A percentile compares a stretch with the other conserved stretches of the same genome.
phyloP scores from a whole-genome alignment of 768 basidiomycete genomes.

The Lanmaoa rubissima region DNA sequence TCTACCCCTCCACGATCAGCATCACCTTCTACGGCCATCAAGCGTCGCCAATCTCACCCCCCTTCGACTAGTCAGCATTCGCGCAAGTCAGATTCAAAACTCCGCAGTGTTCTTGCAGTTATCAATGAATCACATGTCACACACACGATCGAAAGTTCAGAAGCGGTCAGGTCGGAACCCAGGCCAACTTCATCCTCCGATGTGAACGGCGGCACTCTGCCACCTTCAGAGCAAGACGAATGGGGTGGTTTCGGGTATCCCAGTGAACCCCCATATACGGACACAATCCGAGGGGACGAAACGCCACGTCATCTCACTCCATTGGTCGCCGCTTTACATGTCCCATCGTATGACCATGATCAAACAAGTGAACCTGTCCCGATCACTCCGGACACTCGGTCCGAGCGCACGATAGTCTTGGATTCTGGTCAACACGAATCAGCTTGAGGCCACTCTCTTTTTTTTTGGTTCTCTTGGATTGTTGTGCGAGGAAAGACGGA shows the following conservation, averaged over 20 bases:
- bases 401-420: conserved; percentile 30
- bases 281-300: conserved; percentile 35
- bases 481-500: conserved; percentile 4
- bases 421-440: conserved; percentile 14
- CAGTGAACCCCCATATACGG: conserved; percentile 35
- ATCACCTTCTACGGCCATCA: conserved; percentile 44
- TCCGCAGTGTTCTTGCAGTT: conserved; percentile 68
- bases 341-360: conserved; percentile 23
- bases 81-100: conserved; percentile 63
- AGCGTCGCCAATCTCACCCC: conserved; percentile 55
- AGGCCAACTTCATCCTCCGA: conserved; percentile 26
- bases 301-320: conserved; percentile 47
- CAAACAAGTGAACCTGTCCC: conserved; percentile 17
- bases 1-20: conserved; percentile 48
- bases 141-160: conserved; percentile 27
- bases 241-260: conserved; percentile 43
- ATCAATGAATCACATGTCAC: conserved; percentile 60
- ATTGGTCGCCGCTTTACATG: conserved; percentile 20
- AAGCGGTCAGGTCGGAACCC: conserved; percentile 17
- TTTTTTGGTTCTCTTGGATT: conserved; percentile 2
- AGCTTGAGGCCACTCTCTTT: conserved; percentile 13
- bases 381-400: conserved; percentile 18
- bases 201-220: conserved; percentile 26
- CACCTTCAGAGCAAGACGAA: conserved; percentile 30
- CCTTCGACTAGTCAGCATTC: conserved; percentile 36